A percentile compares a stretch with the other conserved stretches of the same genome.
Evolutionary conservation across 176 grass and related monocot species (phyloP).

Genomic region (Ampelocalamus luodianensis): DNA sequence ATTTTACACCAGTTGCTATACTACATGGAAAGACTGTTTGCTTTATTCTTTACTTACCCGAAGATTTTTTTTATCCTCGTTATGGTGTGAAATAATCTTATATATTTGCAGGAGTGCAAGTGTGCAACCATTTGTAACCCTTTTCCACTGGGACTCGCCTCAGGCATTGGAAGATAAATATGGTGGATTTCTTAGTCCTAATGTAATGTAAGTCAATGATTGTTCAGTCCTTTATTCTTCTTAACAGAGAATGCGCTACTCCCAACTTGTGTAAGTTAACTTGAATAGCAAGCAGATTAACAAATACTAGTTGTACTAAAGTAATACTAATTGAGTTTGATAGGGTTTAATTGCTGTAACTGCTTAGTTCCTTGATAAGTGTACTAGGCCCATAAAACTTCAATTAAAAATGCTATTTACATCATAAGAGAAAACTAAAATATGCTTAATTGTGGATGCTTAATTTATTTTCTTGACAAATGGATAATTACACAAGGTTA

Average conservation of each 20-base stretch:
- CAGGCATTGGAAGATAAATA: constrained; percentile 72
- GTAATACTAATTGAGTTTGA: neutral
- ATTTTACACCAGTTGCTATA: neutral
- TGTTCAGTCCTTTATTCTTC: neutral
- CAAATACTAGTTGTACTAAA: no score
- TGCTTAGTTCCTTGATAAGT: no score
- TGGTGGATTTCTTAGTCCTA: constrained; percentile 55
- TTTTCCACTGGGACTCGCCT: constrained; percentile 74
- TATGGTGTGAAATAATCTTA: neutral
- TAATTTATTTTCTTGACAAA: no score
- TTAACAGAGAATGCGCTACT: neutral
- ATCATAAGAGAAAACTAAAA: no score
- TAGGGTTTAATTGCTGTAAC: no score
- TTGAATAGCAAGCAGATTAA: neutral
- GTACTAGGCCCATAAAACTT: no score
- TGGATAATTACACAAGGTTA: no score
- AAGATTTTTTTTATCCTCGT: no score
- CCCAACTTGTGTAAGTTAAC: neutral
- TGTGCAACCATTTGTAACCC: constrained; percentile 63
- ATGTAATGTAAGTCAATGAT: constrained; percentile 52
- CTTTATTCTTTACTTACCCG: no score
- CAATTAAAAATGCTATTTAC: no score
- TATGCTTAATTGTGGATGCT: no score
- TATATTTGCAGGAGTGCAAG: constrained; percentile 48
- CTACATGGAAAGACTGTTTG: no score